Conservation (phyloP, 1,139 yeast genomes). For the Wickerhamomyces sp. region DNA sequence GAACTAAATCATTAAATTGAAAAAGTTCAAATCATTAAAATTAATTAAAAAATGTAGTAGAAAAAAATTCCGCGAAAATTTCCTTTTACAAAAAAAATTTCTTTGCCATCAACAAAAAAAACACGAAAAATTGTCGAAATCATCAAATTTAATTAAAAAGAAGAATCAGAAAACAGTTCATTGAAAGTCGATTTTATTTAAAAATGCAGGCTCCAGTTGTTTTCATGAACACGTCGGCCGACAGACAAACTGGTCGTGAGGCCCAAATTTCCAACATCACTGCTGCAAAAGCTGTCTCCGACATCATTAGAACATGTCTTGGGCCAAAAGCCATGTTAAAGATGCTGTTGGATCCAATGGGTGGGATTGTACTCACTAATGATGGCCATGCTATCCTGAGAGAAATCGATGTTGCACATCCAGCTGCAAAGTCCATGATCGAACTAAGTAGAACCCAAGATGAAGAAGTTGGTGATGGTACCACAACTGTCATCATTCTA, state of each 20-base stretch:
- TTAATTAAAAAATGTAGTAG: no score
- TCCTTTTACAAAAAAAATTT: background rate
- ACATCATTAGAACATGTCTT: slow-evolving; percentile 92
- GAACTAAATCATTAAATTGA: no score
- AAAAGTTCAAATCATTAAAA: no score
- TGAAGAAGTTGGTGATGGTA: slow-evolving; percentile 99
- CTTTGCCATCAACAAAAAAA: background rate
- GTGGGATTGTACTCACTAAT: slow-evolving; percentile 94
- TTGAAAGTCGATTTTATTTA: no score
- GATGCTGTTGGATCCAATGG: slow-evolving; percentile 98
- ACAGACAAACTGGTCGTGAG: slow-evolving; percentile 94
- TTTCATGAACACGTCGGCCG: slow-evolving; percentile 78
- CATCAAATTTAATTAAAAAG: background rate
- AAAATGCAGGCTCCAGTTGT: slow-evolving; percentile 73
- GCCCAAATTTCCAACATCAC: slow-evolving; percentile 96
- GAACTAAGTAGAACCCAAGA: slow-evolving; percentile 97
- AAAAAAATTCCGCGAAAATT: background rate
- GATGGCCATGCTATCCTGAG: slow-evolving; percentile 95
- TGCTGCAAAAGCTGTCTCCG: slow-evolving; percentile 98
- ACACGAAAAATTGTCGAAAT: slow-evolving; percentile 1
- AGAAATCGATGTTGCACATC: slow-evolving; percentile 91
- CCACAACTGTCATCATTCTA: slow-evolving; percentile 89
- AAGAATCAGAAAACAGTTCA: background rate
- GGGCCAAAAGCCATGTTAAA: slow-evolving; percentile 99
- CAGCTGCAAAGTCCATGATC: slow-evolving; percentile 98